phyloP scores from a whole-genome alignment of 192 early-diverging fungal species.

The Mortierella antarctica region DNA sequence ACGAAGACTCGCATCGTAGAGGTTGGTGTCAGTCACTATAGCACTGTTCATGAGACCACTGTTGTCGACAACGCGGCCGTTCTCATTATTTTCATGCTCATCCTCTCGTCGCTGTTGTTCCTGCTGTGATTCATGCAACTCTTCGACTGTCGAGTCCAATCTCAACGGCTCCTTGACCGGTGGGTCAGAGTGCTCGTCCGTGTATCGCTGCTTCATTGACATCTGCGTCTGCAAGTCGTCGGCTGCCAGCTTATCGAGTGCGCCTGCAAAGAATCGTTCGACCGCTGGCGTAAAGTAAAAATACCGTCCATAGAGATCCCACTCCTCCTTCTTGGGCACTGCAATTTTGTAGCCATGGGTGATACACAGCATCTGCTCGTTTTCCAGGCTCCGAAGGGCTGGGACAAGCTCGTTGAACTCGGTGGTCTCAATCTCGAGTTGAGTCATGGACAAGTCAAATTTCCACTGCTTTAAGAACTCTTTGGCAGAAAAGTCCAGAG shows the following conservation, averaged over 20 bases:
- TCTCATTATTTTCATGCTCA: neutral
- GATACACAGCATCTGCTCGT: conserved; percentile 26
- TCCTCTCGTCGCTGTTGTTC: neutral
- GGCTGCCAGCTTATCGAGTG: neutral
- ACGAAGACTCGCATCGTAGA: neutral
- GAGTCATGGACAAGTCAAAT: conserved; percentile 19
- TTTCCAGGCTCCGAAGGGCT: neutral
- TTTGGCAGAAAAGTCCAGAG: conserved; percentile 31
- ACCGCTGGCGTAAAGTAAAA: conserved; percentile 25
- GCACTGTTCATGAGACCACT: conserved; percentile 8
- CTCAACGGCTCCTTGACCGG: neutral
- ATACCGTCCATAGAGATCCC: conserved; percentile 28
- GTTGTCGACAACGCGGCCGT: neutral
- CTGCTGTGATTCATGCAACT: neutral
- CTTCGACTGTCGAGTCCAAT: neutral
- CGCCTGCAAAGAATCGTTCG: conserved; percentile 3
- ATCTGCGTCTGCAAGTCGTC: neutral
- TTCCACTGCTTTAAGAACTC: conserved; percentile 41
- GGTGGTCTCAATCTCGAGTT: conserved; percentile 12
- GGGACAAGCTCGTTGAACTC: conserved; percentile 19
- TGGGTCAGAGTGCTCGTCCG: neutral
- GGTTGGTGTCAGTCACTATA: neutral
- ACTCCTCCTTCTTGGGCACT: conserved; percentile 12
- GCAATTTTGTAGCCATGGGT: conserved; percentile 31
- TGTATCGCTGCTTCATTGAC: conserved; percentile 1